Percentiles rank a stretch among this genome's conserved stretches.
phyloP scores from a whole-genome alignment of 257 asterid species.

The Ajuga chamaepitys region DNA sequence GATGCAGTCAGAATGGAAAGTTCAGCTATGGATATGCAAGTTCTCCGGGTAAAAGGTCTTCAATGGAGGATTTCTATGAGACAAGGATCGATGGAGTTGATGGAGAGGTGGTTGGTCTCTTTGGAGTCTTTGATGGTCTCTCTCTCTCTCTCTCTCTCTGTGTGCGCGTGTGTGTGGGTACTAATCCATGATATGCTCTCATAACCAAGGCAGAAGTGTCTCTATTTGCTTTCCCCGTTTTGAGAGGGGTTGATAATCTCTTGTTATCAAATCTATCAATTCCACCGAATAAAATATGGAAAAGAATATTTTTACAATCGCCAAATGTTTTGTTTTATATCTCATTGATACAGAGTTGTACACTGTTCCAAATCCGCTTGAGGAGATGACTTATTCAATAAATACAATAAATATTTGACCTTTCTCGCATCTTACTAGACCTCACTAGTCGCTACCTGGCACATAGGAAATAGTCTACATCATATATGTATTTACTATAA shows the following conservation, averaged over 20 bases:
- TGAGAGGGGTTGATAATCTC: too few species aligned
- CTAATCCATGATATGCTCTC: not conserved
- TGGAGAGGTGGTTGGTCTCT: conserved; percentile 94
- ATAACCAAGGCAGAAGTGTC: not conserved
- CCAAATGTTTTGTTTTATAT: too few species aligned
- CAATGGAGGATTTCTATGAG: conserved; percentile 98
- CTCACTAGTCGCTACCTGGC: not conserved
- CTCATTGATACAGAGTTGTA: too few species aligned
- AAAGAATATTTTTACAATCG: too few species aligned
- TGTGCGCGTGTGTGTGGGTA: not conserved
- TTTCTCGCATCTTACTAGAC: not conserved
- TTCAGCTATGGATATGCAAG: conserved; percentile 98
- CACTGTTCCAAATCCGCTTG: not conserved
- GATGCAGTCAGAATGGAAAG: conserved; percentile 80
- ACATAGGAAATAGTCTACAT: not conserved
- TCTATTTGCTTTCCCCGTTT: not conserved
- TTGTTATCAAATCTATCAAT: too few species aligned
- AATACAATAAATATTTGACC: not conserved
- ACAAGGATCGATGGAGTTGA: conserved; percentile 97
- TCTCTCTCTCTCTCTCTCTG: conserved; percentile 23
- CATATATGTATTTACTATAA: not conserved
- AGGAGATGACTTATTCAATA: not conserved
- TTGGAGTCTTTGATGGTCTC: conserved; percentile 94
- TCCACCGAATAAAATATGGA: too few species aligned
- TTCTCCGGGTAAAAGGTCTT: conserved; percentile 91